Percentiles rank a stretch among this genome's conserved stretches.
Conservation (phyloP, 1,284 basidiomycete genomes). For the Mycena citricolor region DNA sequence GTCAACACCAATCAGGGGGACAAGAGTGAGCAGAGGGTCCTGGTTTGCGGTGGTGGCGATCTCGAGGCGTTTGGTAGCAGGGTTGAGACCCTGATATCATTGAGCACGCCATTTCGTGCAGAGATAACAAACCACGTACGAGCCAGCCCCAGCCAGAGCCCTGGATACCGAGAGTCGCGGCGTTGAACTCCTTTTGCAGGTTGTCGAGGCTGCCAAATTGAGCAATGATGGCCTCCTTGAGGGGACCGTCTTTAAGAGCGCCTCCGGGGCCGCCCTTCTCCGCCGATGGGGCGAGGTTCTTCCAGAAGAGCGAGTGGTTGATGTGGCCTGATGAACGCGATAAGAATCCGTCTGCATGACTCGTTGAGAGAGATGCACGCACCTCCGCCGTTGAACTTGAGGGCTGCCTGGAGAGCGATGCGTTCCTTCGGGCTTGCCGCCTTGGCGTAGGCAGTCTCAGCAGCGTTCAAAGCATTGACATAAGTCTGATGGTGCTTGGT, state of each 20-base stretch:
- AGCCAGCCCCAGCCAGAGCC: constrained; percentile 96
- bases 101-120: constrained; percentile 6
- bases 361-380: constrained; percentile 19
- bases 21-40: constrained; percentile 77
- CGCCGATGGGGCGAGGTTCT: constrained; percentile 68
- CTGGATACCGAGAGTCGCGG: constrained; percentile 81
- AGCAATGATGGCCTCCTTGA: constrained; percentile 68
- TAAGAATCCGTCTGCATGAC: constrained; percentile 18
- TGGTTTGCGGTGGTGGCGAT: constrained; percentile 84
- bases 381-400: constrained; percentile 77
- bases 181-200: constrained; percentile 69
- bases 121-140: constrained; percentile 42
- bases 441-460: constrained; percentile 81
- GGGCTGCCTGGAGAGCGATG: constrained; percentile 81
- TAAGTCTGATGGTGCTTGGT: constrained; percentile 95
- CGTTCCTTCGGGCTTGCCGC: constrained; percentile 73
- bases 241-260: constrained; percentile 58
- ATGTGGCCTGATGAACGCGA: constrained; percentile 61
- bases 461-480: constrained; percentile 89
- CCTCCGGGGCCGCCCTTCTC: constrained; percentile 57
- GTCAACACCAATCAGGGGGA: constrained; percentile 86
- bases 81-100: constrained; percentile 58
- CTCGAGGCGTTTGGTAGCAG: constrained; percentile 64
- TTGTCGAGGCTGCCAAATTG: constrained; percentile 73
- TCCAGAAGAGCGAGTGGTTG: constrained; percentile 95